phyloP scores from a whole-genome alignment of 2,329 filamentous ascomycete genomes.

The Clarireedia hainanense region DNA sequence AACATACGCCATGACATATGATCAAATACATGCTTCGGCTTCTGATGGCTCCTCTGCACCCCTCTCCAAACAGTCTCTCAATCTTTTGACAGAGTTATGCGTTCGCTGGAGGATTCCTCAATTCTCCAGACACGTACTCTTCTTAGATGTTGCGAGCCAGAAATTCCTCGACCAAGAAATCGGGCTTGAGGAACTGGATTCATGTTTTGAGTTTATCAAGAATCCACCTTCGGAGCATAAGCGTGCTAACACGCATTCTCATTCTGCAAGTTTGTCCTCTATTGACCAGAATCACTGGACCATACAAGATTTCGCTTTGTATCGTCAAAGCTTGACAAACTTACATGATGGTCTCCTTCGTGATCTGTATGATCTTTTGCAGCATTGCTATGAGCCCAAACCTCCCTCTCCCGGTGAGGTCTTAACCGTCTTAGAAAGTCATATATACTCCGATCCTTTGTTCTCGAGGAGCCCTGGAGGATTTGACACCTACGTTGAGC shows the following conservation, averaged over 20 bases:
- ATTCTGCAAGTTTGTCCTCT: conserved; percentile 39
- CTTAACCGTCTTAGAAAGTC: conserved; percentile 70
- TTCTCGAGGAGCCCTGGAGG: conserved; percentile 68
- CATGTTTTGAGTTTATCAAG: conserved; percentile 76
- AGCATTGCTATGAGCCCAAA: conserved; percentile 84
- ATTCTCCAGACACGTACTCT: conserved; percentile 69
- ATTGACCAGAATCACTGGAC: conserved; percentile 60
- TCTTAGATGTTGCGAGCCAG: conserved; percentile 76
- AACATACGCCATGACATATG: conserved; percentile 63
- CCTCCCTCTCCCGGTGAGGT: conserved; percentile 72
- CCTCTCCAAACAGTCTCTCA: conserved; percentile 70
- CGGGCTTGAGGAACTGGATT: conserved; percentile 71
- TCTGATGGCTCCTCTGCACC: conserved; percentile 39
- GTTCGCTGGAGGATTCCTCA: conserved; percentile 84
- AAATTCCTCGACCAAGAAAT: conserved; percentile 83
- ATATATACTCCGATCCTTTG: conserved; percentile 70
- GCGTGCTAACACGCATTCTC: conserved; percentile 26
- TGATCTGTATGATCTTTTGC: conserved; percentile 80
- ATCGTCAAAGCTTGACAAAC: conserved; percentile 65
- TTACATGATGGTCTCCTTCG: conserved; percentile 77
- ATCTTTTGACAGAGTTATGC: conserved; percentile 78
- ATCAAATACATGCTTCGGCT: conserved; percentile 46
- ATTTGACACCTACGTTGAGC: conserved; percentile 60
- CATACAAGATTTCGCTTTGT: conserved; percentile 57
- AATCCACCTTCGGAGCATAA: conserved; percentile 59